Percentiles rank a stretch among this genome's conserved stretches.
Evolutionary conservation across 2,329 filamentous ascomycete species (phyloP).

Genomic region (Aureobasidium uvarum): DNA sequence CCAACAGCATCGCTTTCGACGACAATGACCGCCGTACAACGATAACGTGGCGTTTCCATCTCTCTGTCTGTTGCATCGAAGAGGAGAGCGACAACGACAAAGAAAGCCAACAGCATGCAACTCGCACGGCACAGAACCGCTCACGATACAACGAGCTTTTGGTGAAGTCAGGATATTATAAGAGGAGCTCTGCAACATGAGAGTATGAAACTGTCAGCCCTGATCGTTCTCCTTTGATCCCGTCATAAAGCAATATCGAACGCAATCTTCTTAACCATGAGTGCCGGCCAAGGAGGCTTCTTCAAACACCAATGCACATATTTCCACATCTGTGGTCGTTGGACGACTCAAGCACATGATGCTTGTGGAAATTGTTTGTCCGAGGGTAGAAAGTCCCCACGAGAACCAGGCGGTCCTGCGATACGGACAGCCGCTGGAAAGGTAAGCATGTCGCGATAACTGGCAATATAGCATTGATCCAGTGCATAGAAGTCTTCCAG

Average conservation of each 20-base stretch:
- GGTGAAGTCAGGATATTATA: not conserved
- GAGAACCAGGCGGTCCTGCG: not conserved
- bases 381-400: slow-evolving; percentile 6
- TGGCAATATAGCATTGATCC: not conserved
- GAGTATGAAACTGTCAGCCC: not conserved
- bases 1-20: slow-evolving; percentile 5
- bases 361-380: slow-evolving; percentile 32
- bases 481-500: not conserved
- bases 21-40: not conserved
- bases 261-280: not conserved
- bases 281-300: slow-evolving; percentile 6
- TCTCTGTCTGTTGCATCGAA: not conserved
- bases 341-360: slow-evolving; percentile 22
- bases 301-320: slow-evolving; percentile 17
- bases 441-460: not conserved
- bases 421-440: not conserved
- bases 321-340: not conserved
- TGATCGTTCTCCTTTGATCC: not conserved
- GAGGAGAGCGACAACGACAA: not conserved
- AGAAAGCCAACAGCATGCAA: slow-evolving; percentile 1
- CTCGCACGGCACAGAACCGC: not conserved
- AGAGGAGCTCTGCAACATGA: not conserved
- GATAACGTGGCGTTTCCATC: not conserved
- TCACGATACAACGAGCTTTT: not conserved
- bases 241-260: not conserved